phyloP scores from a whole-genome alignment of 495 filamentous ascomycete genomes.

The Lasiosphaeria hispida region DNA sequence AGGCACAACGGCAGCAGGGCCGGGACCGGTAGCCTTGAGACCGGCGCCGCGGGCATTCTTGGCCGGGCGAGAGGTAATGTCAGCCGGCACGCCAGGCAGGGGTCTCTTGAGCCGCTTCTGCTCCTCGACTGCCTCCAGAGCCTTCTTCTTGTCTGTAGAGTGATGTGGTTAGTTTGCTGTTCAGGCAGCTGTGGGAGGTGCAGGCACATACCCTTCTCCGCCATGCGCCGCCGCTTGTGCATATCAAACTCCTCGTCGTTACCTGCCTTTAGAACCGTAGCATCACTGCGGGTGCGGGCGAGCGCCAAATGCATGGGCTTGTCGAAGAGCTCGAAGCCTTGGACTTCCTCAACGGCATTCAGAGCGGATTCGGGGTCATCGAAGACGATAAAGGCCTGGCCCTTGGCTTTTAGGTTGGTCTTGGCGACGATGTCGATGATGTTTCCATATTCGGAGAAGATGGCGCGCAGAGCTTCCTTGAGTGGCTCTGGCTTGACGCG shows the following conservation, averaged over 20 bases:
- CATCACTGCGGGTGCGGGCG: constrained; percentile 84
- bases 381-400: constrained; percentile 96
- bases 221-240: constrained; percentile 81
- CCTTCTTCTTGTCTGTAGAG: constrained; percentile 80
- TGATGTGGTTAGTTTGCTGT: constrained; percentile 7
- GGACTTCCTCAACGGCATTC: constrained; percentile 81
- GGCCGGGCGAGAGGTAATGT: constrained; percentile 58
- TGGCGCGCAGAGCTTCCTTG: constrained; percentile 66
- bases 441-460: constrained; percentile 89
- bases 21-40: constrained; percentile 72
- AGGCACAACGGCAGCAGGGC: constrained; percentile 74
- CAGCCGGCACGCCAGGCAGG: constrained; percentile 48
- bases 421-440: constrained; percentile 92
- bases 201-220: constrained; percentile 75
- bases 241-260: constrained; percentile 78
- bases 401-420: constrained; percentile 85
- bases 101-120: constrained; percentile 81
- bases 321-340: constrained; percentile 91
- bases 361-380: constrained; percentile 72
- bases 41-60: constrained; percentile 76
- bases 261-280: constrained; percentile 71
- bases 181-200: neutral
- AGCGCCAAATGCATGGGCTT: constrained; percentile 88
- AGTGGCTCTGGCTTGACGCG: constrained; percentile 78
- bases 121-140: constrained; percentile 74